These are phyloP conservation scores for Cystobasidium tubakii DNA, from an alignment of 768 basidiomycete genomes.

Conservation along the genomic window DNA sequence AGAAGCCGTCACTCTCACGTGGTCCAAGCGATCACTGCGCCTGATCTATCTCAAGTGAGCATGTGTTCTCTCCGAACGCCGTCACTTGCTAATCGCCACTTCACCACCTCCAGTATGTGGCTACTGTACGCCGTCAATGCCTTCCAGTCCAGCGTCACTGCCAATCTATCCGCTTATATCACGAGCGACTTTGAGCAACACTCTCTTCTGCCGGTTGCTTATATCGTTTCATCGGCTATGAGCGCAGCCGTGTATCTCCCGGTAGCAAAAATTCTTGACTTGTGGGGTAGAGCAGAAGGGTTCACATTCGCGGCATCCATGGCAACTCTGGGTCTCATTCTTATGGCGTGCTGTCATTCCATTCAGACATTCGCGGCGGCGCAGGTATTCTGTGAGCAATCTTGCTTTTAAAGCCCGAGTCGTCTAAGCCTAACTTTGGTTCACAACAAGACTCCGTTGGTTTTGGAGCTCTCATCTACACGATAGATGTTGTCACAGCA, in stretches of 20 bases:
- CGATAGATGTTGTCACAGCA: slow-evolving; percentile 29
- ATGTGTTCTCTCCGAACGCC: not conserved
- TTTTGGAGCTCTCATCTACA: slow-evolving; percentile 44
- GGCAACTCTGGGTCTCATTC: slow-evolving; percentile 44
- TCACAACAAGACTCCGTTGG: slow-evolving; percentile 45
- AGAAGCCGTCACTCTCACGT: slow-evolving; percentile 42
- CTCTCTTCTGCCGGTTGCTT: slow-evolving; percentile 46
- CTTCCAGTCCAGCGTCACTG: slow-evolving; percentile 44
- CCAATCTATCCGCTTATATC: slow-evolving; percentile 42
- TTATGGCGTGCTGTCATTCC: slow-evolving; percentile 43
- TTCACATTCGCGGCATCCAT: slow-evolving; percentile 38
- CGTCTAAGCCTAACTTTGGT: no score
- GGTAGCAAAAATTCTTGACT: slow-evolving; percentile 43
- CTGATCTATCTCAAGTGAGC: slow-evolving; percentile 41
- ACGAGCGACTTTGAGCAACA: slow-evolving; percentile 44
- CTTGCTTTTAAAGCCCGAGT: no score
- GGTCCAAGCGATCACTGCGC: slow-evolving; percentile 38
- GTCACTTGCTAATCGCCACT: not conserved
- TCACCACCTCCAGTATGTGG: slow-evolving; percentile 39
- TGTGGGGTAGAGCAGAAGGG: slow-evolving; percentile 43
- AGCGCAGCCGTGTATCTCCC: slow-evolving; percentile 43
- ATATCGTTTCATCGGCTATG: slow-evolving; percentile 42
- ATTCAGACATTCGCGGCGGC: slow-evolving; percentile 46
- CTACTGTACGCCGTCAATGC: slow-evolving; percentile 44
- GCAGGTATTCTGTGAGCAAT: slow-evolving; percentile 31